A percentile compares a stretch with the other conserved stretches of the same genome.
Conservation (phyloP, 1,139 yeast species). For the Cylindricascospora bacillispora region DNA sequence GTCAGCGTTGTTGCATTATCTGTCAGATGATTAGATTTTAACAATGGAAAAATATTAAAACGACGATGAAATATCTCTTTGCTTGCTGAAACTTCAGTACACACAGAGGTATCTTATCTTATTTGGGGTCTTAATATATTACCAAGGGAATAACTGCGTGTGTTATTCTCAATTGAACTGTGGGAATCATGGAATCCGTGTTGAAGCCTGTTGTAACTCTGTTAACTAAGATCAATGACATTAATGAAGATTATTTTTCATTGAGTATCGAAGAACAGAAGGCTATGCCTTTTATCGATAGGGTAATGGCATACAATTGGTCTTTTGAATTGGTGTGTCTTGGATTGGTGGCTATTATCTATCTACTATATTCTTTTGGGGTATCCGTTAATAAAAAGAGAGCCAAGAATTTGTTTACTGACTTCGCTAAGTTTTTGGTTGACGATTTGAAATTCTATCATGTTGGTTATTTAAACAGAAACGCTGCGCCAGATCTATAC, state of each 20-base stretch:
- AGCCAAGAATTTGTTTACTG: slow-evolving; percentile 40
- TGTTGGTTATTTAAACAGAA: slow-evolving; percentile 48
- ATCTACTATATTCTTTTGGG: slow-evolving; percentile 41
- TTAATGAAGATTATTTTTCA: slow-evolving; percentile 27
- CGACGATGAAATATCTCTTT: no score
- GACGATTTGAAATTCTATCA: slow-evolving; percentile 53
- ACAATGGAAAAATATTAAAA: no score
- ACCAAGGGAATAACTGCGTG: no score
- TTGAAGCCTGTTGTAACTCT: slow-evolving; percentile 8
- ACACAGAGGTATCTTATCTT: no score
- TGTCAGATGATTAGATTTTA: no score
- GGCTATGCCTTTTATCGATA: slow-evolving; percentile 36
- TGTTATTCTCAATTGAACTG: no score
- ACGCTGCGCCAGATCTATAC: slow-evolving; percentile 19
- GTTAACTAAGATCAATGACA: slow-evolving; percentile 10
- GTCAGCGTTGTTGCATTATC: no score
- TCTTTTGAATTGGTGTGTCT: slow-evolving; percentile 51
- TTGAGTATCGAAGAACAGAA: slow-evolving; percentile 41
- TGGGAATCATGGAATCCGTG: background rate
- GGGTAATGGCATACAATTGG: slow-evolving; percentile 52
- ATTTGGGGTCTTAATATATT: no score
- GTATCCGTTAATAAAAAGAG: slow-evolving; percentile 41
- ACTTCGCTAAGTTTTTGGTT: slow-evolving; percentile 38
- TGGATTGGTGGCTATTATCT: slow-evolving; percentile 35
- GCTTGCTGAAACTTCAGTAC: no score